A percentile compares a stretch with the other conserved stretches of the same genome.
phyloP scores from a whole-genome alignment of 352 stramenopile species.

The Phytophthora aleatoria region DNA sequence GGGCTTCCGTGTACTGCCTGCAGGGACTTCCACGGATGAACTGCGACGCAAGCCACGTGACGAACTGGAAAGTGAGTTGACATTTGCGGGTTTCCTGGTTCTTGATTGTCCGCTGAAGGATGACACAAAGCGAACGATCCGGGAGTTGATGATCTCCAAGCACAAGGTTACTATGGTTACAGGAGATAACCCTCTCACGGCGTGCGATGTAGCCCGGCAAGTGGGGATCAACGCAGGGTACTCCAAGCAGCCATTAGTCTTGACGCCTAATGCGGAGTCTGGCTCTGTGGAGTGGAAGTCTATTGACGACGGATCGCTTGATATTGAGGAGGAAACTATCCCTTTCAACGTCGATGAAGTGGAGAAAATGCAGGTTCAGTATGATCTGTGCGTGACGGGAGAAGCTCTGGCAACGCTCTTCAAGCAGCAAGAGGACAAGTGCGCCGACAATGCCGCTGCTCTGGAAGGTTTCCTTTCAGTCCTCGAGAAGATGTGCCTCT shows the following conservation, averaged over 20 bases:
- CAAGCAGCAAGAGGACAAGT: slow-evolving; percentile 35
- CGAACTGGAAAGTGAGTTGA: slow-evolving; percentile 92
- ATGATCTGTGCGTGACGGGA: slow-evolving; percentile 87
- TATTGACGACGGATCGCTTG: slow-evolving; percentile 85
- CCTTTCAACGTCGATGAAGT: slow-evolving; percentile 69
- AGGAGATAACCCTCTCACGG: slow-evolving; percentile 97
- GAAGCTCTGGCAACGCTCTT: slow-evolving; percentile 57
- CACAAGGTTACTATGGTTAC: slow-evolving; percentile 98
- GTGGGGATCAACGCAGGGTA: slow-evolving; percentile 96
- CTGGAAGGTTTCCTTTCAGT: slow-evolving; percentile 68
- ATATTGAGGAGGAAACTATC: slow-evolving; percentile 88
- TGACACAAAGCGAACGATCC: slow-evolving; percentile 94
- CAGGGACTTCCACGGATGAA: slow-evolving; percentile 52
- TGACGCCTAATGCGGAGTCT: slow-evolving; percentile 48
- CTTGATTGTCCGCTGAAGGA: slow-evolving; percentile 95
- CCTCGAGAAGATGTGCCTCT: slow-evolving; percentile 76
- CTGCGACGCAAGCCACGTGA: slow-evolving; percentile 77
- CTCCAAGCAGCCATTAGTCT: slow-evolving; percentile 70
- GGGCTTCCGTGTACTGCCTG: slow-evolving; percentile 91
- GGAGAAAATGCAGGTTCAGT: slow-evolving; percentile 64
- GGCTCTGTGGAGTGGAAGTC: slow-evolving; percentile 76
- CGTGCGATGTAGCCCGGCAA: slow-evolving; percentile 96
- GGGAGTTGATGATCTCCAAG: slow-evolving; percentile 90
- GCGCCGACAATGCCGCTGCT: slow-evolving; percentile 27
- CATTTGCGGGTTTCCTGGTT: slow-evolving; percentile 95